Conservation (phyloP, 257 asterid species). For the Ligustrum vulgare region DNA sequence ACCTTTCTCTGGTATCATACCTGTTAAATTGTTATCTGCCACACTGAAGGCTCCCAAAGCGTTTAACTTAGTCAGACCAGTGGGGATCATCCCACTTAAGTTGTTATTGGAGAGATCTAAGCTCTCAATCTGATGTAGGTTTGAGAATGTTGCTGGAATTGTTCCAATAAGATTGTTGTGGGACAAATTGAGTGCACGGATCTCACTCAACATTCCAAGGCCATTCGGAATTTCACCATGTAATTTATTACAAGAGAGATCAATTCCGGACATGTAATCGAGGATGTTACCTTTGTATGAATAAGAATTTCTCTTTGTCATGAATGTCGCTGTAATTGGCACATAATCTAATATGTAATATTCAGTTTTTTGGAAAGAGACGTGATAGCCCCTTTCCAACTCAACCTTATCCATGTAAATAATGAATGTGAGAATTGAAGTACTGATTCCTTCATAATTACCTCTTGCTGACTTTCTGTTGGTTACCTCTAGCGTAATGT, state of each 20-base stretch:
- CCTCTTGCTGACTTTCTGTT: too few relatives aligned
- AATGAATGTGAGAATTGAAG: too few relatives aligned
- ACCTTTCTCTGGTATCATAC: slow-evolving; percentile 6
- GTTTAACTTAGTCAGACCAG: neutral
- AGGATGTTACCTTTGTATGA: slow-evolving; percentile 5
- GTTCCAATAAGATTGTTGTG: slow-evolving; percentile 6
- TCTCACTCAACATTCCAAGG: slow-evolving; percentile 7
- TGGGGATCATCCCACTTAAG: slow-evolving; percentile 13
- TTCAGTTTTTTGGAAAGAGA: neutral
- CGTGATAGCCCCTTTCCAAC: neutral
- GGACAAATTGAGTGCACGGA: slow-evolving; percentile 6
- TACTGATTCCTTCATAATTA: too few relatives aligned
- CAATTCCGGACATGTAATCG: slow-evolving; percentile 9
- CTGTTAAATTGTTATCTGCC: slow-evolving; percentile 16
- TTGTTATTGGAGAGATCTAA: slow-evolving; percentile 16
- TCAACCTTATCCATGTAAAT: neutral
- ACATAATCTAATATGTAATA: neutral
- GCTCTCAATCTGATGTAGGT: neutral
- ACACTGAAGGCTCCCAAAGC: neutral
- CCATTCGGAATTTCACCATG: neutral
- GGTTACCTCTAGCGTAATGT: neutral
- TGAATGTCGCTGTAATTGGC: neutral
- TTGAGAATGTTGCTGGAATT: slow-evolving; percentile 16
- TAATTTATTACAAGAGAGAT: slow-evolving; percentile 14
- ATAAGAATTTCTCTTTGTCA: slow-evolving; percentile 2